Base-by-base conservation (phyloP, 1,284 basidiomycete species). In the Peniophora sp. region DNA sequence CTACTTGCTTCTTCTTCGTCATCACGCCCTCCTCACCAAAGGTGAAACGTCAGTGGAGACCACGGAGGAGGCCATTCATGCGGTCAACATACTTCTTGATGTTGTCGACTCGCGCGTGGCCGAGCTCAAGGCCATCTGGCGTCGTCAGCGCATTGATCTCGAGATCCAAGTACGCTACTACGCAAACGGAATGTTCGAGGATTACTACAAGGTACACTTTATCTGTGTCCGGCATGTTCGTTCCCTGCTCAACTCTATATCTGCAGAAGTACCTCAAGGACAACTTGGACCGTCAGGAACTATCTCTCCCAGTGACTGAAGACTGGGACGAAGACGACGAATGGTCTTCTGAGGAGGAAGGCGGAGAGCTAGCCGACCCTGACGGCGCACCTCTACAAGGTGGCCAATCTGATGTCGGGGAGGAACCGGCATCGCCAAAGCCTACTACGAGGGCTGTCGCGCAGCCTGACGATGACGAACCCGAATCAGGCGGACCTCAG, bases 291-390 rank as follows among this genome's bases (percentile, higher is more conserved):
- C 38, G 38, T 51, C 51, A 1, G 53, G 51, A 23, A 16, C 34
- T 32, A 50, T 51, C 19, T 16, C 45, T 50, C 20, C 22, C 19
- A 14, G 52, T 52, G 46, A 32, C 27, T 32, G 27, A 32, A 32
- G 43, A 44, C 25, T 57, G 56, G 54, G 50, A 47, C 39, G 50
- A 55, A n/a, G 56, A 57, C 20, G 56, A 57, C 32, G 56, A 52
- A 36, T 57, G 56, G 56, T 27, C 39, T 12, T 57, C 56, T 19
- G 52, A 53, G 11, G 56, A 57, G 5, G 27, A 32, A 32, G 27
- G 27, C 12, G 55, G 49, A 14, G 36, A 6, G 23, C 22, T 25
- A n/a, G 16, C 23, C 10, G 44, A 23, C n/a, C 17, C 44, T 25
- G n/a, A 41, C n/a, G 20, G 20, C 16, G 39, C 39, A n/a, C 39